Evolutionary conservation across 257 asterid genomes (phyloP).

Genomic region (Ajuga chamaepitys): DNA sequence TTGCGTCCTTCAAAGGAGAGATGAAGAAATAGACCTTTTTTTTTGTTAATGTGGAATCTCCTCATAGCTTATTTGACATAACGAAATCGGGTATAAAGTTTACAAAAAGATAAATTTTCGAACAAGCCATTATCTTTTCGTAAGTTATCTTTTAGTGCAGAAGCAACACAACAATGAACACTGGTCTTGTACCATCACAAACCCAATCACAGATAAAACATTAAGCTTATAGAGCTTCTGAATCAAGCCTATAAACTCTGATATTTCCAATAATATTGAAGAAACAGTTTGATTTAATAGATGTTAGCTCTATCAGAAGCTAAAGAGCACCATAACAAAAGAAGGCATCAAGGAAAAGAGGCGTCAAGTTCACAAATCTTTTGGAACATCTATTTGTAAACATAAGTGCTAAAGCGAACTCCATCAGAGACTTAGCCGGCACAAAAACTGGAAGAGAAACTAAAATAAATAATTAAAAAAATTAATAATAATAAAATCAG

Average conservation of each 20-base stretch:
- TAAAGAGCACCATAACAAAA: not conserved
- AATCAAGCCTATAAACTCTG: not conserved
- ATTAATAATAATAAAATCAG: not conserved
- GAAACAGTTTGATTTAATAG: not conserved
- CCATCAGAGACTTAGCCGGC: not conserved
- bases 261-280: not conserved
- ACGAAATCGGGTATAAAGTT: not conserved
- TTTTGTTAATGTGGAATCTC: not conserved
- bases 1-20: not conserved
- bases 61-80: not conserved
- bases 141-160: not conserved
- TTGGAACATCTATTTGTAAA: not conserved
- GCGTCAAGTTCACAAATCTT: not conserved
- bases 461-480: too few species aligned
- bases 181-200: not conserved
- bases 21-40: not conserved
- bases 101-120: not conserved
- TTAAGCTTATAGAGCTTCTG: not conserved
- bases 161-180: not conserved
- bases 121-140: not conserved
- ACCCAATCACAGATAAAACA: not conserved
- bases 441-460: not conserved
- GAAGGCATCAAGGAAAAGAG: not conserved
- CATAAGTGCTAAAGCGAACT: not conserved
- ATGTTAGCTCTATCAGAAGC: conserved; percentile 1